Percentiles rank a stretch among this genome's conserved stretches.
phyloP scores from a whole-genome alignment of 495 filamentous ascomycete genomes.

The Darksidea phi region DNA sequence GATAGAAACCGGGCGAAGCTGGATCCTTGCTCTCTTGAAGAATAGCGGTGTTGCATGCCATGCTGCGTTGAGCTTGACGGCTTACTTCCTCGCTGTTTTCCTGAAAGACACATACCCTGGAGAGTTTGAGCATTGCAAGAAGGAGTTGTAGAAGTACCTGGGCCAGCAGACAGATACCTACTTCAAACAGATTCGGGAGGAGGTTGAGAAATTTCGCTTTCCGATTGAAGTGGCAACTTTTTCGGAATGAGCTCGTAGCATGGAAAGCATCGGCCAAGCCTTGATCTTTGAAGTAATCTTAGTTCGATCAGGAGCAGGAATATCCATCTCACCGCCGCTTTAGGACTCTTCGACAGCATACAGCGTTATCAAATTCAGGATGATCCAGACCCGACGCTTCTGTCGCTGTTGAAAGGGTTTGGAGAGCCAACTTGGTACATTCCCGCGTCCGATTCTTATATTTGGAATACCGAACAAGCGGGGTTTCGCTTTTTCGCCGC shows the following conservation, averaged over 20 bases:
- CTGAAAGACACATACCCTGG: conserved; percentile 6
- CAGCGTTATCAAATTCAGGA: not conserved
- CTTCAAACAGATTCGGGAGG: conserved; percentile 2
- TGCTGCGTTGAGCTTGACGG: conserved; percentile 12
- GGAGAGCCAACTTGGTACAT: conserved; percentile 11
- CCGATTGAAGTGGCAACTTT: not conserved
- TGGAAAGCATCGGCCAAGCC: conserved; percentile 9
- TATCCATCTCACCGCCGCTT: conserved; percentile 12
- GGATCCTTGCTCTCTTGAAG: conserved; percentile 2
- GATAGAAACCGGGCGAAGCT: conserved; percentile 15
- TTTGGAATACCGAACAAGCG: conserved; percentile 15
- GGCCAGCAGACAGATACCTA: conserved; percentile 9
- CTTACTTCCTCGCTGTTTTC: conserved; percentile 15
- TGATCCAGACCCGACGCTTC: not conserved
- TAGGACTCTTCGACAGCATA: conserved; percentile 6
- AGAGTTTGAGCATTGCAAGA: conserved; percentile 4
- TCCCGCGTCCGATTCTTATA: not conserved
- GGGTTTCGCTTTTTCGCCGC: conserved; percentile 10
- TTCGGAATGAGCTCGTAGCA: not conserved
- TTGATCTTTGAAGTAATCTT: conserved; percentile 10
- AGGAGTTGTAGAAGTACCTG: not conserved
- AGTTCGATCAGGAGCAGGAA: conserved; percentile 9
- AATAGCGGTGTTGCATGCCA: conserved; percentile 13
- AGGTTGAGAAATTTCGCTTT: not conserved
- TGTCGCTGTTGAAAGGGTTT: not conserved